These are phyloP conservation scores for Suhomyces bolitotheri DNA, from an alignment of 1,139 yeast species.

Conservation along the genomic window DNA sequence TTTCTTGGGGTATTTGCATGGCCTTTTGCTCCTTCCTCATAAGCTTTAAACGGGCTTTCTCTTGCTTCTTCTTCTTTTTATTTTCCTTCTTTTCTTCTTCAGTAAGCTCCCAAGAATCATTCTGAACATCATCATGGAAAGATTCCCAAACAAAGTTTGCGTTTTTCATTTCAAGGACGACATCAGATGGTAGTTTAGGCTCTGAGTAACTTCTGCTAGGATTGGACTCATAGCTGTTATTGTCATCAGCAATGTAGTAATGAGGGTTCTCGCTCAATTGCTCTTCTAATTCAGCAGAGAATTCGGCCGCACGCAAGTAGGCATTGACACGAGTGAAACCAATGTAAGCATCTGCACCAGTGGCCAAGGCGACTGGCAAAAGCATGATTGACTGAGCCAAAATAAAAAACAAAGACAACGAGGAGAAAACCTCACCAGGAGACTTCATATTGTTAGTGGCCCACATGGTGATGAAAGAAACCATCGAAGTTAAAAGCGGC, in stretches of 20 bases:
- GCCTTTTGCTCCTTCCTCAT: constrained; percentile 21
- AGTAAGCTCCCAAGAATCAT: constrained; percentile 28
- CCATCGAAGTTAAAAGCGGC: constrained; percentile 21
- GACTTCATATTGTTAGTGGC: constrained; percentile 35
- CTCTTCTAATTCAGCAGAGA: constrained; percentile 24
- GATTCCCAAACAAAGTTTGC: constrained; percentile 41
- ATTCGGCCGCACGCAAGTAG: constrained; percentile 43
- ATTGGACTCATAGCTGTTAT: neutral
- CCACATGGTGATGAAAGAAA: constrained; percentile 45
- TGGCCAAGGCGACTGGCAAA: constrained; percentile 55
- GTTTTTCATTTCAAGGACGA: constrained; percentile 28
- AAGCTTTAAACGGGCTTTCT: constrained; percentile 13
- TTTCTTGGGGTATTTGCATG: constrained; percentile 12
- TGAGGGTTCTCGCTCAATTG: constrained; percentile 18
- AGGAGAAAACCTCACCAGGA: constrained; percentile 49
- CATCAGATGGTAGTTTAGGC: neutral
- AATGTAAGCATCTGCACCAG: constrained; percentile 55
- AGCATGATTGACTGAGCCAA: constrained; percentile 53
- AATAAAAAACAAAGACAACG: constrained; percentile 52
- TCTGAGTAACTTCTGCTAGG: constrained; percentile 6
- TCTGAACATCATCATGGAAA: constrained; percentile 31
- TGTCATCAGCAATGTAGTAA: constrained; percentile 19
- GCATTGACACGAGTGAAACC: constrained; percentile 51
- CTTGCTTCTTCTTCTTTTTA: constrained; percentile 17
- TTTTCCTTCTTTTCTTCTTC: constrained; percentile 18